These are phyloP conservation scores for Macrophomina phaseolina DNA, from an alignment of 2,329 filamentous ascomycete genomes.

Conservation along the genomic window DNA sequence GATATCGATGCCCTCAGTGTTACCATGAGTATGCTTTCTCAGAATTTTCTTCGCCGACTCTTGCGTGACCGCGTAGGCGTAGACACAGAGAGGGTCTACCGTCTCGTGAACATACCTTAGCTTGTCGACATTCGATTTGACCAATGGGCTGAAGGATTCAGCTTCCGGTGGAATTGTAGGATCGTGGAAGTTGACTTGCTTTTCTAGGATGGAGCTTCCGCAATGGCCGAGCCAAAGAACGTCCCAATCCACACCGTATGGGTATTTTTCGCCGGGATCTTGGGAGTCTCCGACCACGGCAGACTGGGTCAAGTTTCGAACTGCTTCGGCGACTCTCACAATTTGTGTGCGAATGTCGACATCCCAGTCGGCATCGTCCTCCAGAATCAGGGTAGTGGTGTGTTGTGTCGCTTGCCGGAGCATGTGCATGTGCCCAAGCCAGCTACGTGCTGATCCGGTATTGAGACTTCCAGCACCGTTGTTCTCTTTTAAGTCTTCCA, in stretches of 20 bases:
- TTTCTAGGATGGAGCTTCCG: slow-evolving; percentile 27
- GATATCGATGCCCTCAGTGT: slow-evolving; percentile 19
- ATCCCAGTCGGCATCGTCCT: slow-evolving; percentile 34
- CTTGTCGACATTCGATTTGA: not conserved
- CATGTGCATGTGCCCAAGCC: slow-evolving; percentile 26
- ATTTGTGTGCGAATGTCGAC: slow-evolving; percentile 30
- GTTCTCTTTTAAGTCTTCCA: not conserved
- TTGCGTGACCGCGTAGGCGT: slow-evolving; percentile 26
- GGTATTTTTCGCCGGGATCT: slow-evolving; percentile 10
- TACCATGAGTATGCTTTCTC: not conserved
- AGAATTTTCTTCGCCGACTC: slow-evolving; percentile 16
- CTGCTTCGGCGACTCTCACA: slow-evolving; percentile 30
- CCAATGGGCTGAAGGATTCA: not conserved
- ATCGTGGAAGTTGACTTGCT: slow-evolving; percentile 7
- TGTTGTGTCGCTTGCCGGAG: slow-evolving; percentile 3
- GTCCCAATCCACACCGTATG: slow-evolving; percentile 45
- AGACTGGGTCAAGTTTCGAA: slow-evolving; percentile 23
- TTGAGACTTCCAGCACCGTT: not conserved
- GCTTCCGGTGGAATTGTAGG: slow-evolving; percentile 19
- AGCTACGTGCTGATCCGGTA: slow-evolving; percentile 1
- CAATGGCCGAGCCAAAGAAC: slow-evolving; percentile 46
- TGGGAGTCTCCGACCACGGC: too few species aligned
- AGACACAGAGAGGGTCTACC: slow-evolving; percentile 25
- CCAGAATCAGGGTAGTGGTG: slow-evolving; percentile 30
- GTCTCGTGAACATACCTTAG: not conserved